Conservation (phyloP, 1,139 yeast genomes). For the Yamadazyma membranifaciens region DNA sequence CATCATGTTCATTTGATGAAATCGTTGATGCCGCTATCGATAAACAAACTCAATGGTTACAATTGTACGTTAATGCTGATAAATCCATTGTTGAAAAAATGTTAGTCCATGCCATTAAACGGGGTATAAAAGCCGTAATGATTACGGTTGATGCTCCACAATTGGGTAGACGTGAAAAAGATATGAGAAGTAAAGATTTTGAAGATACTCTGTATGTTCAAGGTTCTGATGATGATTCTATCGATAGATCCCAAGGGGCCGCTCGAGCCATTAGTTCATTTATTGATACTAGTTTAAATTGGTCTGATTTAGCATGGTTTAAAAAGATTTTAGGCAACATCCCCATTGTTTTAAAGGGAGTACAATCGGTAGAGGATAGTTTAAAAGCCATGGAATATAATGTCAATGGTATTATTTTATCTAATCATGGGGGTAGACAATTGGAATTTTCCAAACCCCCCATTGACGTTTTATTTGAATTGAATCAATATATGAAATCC, state of each 20-base stretch:
- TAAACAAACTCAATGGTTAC: conserved; percentile 78
- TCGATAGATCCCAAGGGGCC: conserved; percentile 75
- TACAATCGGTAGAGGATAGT: conserved; percentile 70
- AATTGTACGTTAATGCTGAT: conserved; percentile 75
- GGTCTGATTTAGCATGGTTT: conserved; percentile 66
- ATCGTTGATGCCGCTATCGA: conserved; percentile 57
- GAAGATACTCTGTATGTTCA: conserved; percentile 55
- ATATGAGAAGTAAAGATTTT: conserved; percentile 39
- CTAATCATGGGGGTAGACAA: conserved; percentile 78
- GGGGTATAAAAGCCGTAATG: conserved; percentile 78
- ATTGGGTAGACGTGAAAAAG: conserved; percentile 86
- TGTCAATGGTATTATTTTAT: conserved; percentile 60
- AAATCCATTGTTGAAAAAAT: conserved; percentile 52
- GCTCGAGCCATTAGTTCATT: conserved; percentile 83
- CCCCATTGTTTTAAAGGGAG: conserved; percentile 70
- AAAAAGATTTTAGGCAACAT: conserved; percentile 49
- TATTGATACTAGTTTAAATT: conserved; percentile 75
- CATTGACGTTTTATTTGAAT: conserved; percentile 64
- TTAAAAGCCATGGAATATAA: conserved; percentile 61
- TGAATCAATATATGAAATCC: conserved; percentile 26
- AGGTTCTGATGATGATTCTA: conserved; percentile 52
- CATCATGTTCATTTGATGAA: conserved; percentile 74
- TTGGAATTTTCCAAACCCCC: conserved; percentile 68
- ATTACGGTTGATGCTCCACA: conserved; percentile 95
- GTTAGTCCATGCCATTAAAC: conserved; percentile 67